These are phyloP conservation scores for Fusarium oligoseptatum DNA, from an alignment of 2,329 filamentous ascomycete genomes.

Conservation along the genomic window DNA sequence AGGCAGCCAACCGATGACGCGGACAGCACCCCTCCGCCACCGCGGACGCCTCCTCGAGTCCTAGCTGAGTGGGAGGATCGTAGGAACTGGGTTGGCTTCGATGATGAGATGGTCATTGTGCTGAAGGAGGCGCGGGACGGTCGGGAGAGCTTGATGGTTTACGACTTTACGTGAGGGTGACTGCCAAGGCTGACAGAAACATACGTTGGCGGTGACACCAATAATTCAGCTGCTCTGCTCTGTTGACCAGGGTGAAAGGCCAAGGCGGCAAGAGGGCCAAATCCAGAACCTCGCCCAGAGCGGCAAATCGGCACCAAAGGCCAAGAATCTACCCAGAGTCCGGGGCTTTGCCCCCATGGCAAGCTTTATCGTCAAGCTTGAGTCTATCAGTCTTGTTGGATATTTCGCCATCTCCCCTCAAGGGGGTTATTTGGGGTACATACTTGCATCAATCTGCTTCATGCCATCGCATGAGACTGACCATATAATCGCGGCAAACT, in stretches of 20 bases:
- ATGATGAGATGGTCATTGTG: conserved; percentile 92
- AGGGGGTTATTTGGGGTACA: neutral
- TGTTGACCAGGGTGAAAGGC: neutral
- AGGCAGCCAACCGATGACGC: conserved; percentile 46
- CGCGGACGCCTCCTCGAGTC: neutral
- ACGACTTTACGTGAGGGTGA: conserved; percentile 79
- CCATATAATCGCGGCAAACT: neutral
- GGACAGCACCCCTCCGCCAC: conserved; percentile 20
- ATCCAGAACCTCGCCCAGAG: neutral
- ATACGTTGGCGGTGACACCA: neutral
- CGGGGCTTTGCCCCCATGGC: neutral
- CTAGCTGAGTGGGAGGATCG: conserved; percentile 58
- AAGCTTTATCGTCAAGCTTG: neutral
- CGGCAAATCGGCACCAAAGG: neutral
- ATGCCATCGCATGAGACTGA: neutral
- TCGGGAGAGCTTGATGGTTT: conserved; percentile 81
- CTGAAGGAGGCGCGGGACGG: conserved; percentile 78
- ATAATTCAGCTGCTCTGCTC: neutral
- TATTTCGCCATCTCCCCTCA: neutral
- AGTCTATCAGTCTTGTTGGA: neutral
- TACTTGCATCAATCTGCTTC: neutral
- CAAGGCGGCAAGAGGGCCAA: neutral
- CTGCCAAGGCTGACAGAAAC: neutral
- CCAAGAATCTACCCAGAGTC: neutral
- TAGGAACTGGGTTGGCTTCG: conserved; percentile 83